Percentiles rank a stretch among this genome's conserved stretches.
Conservation (phyloP, 495 filamentous ascomycete species). For the Articulospora tetracladia region DNA sequence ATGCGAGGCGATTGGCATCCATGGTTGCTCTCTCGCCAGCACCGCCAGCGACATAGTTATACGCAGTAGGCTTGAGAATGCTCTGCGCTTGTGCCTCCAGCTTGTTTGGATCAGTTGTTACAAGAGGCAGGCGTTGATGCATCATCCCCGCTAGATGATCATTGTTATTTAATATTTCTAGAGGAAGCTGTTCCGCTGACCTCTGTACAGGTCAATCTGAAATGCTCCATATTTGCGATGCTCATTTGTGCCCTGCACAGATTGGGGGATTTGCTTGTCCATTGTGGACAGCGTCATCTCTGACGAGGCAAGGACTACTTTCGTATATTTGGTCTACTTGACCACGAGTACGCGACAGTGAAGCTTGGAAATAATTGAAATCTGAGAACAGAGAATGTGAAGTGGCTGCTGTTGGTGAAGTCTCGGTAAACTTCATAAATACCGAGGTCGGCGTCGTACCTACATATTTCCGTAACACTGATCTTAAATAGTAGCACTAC, state of each 20-base stretch:
- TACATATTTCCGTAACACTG: too few species aligned
- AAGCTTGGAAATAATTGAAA: too few species aligned
- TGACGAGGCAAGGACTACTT: too few species aligned
- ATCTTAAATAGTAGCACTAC: too few species aligned
- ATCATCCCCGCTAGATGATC: constrained; percentile 44
- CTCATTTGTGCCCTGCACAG: constrained; percentile 3
- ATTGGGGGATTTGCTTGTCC: constrained; percentile 12
- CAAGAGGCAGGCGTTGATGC: constrained; percentile 40
- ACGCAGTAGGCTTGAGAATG: constrained; percentile 42
- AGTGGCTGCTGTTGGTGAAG: too few species aligned
- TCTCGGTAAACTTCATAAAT: too few species aligned
- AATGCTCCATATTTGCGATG: constrained; percentile 20
- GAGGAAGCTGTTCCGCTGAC: neutral
- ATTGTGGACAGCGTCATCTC: neutral
- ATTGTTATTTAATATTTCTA: constrained; percentile 23
- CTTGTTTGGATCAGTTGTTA: constrained; percentile 58
- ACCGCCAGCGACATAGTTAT: constrained; percentile 60
- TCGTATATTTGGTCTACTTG: too few species aligned
- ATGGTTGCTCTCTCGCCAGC: constrained; percentile 63
- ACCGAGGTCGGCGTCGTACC: too few species aligned
- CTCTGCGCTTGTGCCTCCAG: constrained; percentile 53
- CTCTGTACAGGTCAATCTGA: constrained; percentile 19
- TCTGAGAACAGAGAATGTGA: too few species aligned
- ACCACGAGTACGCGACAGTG: too few species aligned
- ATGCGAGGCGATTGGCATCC: constrained; percentile 61